A percentile compares a stretch with the other conserved stretches of the same genome.
phyloP scores from a whole-genome alignment of 345 rosid genomes.

The Lepidium didymum region DNA sequence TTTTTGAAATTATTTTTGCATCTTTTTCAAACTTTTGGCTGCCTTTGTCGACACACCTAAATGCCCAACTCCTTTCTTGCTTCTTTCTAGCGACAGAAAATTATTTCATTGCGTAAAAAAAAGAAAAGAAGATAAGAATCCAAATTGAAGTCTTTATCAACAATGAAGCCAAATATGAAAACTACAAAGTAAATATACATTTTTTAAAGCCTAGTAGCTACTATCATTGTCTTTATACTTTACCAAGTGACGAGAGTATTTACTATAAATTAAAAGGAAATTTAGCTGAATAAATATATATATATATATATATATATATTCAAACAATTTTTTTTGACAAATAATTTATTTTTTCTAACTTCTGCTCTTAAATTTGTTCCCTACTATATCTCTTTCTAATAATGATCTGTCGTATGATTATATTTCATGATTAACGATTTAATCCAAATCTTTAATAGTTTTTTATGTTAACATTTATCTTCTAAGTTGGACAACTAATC shows the following conservation, averaged over 20 bases:
- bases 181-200: not conserved
- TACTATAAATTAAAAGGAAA: too few species aligned
- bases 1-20: not conserved
- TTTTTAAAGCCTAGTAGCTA: not conserved
- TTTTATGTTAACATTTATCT: too few species aligned
- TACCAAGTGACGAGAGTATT: not conserved
- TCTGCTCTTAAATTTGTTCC: too few species aligned
- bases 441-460: too few species aligned
- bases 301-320: too few species aligned
- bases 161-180: not conserved
- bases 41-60: constrained; percentile 20
- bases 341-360: too few species aligned
- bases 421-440: too few species aligned
- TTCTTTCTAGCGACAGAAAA: constrained; percentile 17
- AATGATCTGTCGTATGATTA: too few species aligned
- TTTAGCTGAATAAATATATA: too few species aligned
- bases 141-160: constrained; percentile 18
- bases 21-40: constrained; percentile 22
- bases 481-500: too few species aligned
- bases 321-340: too few species aligned
- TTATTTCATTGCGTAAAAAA: not conserved
- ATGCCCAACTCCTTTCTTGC: constrained; percentile 10
- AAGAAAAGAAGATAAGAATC: not conserved
- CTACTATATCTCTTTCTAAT: too few species aligned
- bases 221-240: not conserved